Evolutionary conservation across 2,329 filamentous ascomycete species (phyloP).

Genomic region (Cercospora sojina): DNA sequence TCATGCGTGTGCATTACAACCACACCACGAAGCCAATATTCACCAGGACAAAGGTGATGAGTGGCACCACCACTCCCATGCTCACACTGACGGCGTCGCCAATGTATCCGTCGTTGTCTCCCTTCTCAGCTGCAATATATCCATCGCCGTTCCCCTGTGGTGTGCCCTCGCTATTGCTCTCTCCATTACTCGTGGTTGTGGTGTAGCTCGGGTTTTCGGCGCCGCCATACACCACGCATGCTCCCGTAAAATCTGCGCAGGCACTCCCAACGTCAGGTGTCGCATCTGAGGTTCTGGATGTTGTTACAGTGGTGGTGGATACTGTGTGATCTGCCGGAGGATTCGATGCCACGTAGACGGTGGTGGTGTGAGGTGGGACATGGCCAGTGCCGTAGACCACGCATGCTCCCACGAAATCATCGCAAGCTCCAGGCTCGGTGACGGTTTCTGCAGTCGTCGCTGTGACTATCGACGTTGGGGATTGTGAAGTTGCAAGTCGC

Average conservation of each 20-base stretch:
- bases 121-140: conserved; percentile 16
- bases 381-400: conserved; percentile 18
- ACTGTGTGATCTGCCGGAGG: background rate
- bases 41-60: conserved; percentile 13
- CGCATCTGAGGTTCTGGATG: conserved; percentile 7
- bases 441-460: conserved; percentile 19
- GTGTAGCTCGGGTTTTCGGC: conserved; percentile 7
- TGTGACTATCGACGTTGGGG: conserved; percentile 17
- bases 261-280: conserved; percentile 12
- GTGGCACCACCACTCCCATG: conserved; percentile 11
- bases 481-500: conserved; percentile 4
- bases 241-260: conserved; percentile 22
- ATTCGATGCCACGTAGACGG: conserved; percentile 9
- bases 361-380: conserved; percentile 14
- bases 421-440: conserved; percentile 15
- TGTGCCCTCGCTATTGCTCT: conserved; percentile 1
- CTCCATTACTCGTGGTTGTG: conserved; percentile 11
- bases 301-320: conserved; percentile 18
- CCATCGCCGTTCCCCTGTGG: conserved; percentile 16
- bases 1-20: conserved; percentile 2
- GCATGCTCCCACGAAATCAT: conserved; percentile 21
- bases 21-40: conserved; percentile 16
- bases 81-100: conserved; percentile 12
- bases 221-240: conserved; percentile 25
- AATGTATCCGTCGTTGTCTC: conserved; percentile 18